These are phyloP conservation scores for Colletotrichum plurivorum DNA, from an alignment of 2,329 filamentous ascomycete genomes.

Conservation along the genomic window DNA sequence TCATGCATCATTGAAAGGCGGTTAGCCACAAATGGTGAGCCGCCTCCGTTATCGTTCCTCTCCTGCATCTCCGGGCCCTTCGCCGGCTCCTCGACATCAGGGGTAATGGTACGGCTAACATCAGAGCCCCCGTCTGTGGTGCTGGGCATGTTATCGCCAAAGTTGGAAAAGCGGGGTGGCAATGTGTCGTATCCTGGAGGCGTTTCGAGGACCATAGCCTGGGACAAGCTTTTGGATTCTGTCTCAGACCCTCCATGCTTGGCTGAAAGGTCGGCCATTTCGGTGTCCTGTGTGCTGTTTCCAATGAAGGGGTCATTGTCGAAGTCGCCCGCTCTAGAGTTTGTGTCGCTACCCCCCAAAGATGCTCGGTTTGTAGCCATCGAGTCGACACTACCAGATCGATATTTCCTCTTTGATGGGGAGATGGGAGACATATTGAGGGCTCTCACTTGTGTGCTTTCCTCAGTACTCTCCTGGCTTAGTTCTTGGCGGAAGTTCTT, in stretches of 20 bases:
- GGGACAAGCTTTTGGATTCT: neutral
- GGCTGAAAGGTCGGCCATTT: constrained; percentile 45
- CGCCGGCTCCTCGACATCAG: constrained; percentile 35
- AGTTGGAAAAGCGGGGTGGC: constrained; percentile 32
- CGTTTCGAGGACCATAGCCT: constrained; percentile 33
- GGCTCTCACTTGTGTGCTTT: constrained; percentile 22
- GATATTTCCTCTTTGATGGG: constrained; percentile 61
- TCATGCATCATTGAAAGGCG: constrained; percentile 31
- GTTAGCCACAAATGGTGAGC: constrained; percentile 46
- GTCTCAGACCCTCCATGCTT: constrained; percentile 1
- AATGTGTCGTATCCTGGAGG: constrained; percentile 38
- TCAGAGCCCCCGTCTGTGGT: constrained; percentile 38
- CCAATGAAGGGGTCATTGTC: constrained; percentile 45
- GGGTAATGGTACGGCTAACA: constrained; percentile 39
- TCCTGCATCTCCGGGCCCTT: constrained; percentile 63
- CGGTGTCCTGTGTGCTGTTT: constrained; percentile 43
- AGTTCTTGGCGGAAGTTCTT: constrained; percentile 66
- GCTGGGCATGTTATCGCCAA: constrained; percentile 34
- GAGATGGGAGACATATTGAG: constrained; percentile 46
- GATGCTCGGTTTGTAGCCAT: constrained; percentile 63
- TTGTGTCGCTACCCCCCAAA: constrained; percentile 48
- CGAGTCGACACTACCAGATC: constrained; percentile 61
- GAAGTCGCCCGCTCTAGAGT: constrained; percentile 39
- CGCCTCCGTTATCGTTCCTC: constrained; percentile 45
- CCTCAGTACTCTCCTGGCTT: constrained; percentile 51